phyloP scores from a whole-genome alignment of 106 monocot genomes.

The Dioscorea zingiberensis region DNA sequence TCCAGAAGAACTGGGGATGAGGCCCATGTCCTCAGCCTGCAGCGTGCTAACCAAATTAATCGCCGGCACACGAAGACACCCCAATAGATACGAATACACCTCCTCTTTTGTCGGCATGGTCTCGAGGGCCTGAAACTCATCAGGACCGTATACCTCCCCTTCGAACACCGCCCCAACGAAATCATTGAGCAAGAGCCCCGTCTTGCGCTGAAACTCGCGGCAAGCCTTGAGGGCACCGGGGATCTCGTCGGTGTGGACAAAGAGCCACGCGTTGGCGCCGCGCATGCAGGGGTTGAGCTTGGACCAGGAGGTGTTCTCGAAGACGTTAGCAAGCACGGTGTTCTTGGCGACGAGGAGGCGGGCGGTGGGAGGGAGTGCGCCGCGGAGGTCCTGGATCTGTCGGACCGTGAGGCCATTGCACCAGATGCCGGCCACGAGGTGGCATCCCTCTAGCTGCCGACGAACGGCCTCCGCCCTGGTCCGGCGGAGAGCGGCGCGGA shows the following conservation, averaged over 20 bases:
- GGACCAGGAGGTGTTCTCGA: conserved; percentile 51
- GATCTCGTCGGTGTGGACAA: conserved; percentile 52
- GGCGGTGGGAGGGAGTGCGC: conserved; percentile 32
- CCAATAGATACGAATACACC: conserved; percentile 36
- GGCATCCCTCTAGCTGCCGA: conserved; percentile 48
- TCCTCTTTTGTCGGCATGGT: conserved; percentile 42
- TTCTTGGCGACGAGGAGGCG: conserved; percentile 53
- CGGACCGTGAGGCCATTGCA: conserved; percentile 49
- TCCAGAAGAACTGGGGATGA: too few relatives aligned
- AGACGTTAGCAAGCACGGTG: conserved; percentile 31
- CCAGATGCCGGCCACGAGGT: conserved; percentile 61
- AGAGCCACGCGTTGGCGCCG: conserved; percentile 72
- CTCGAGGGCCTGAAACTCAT: conserved; percentile 50
- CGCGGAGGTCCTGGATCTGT: conserved; percentile 58
- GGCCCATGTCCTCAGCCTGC: too few relatives aligned
- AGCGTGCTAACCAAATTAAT: background rate
- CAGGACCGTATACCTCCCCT: conserved; percentile 52
- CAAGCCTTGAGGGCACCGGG: conserved; percentile 39
- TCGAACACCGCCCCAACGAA: conserved; percentile 65
- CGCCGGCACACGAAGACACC: conserved; percentile 41
- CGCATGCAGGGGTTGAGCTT: conserved; percentile 30
- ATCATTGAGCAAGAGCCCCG: conserved; percentile 43
- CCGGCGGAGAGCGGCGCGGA: conserved; percentile 26
- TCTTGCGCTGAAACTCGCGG: conserved; percentile 47
- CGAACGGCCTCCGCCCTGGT: conserved; percentile 24